Conservation (phyloP, 2,329 filamentous ascomycete species). For the Escovopsis weberi region DNA sequence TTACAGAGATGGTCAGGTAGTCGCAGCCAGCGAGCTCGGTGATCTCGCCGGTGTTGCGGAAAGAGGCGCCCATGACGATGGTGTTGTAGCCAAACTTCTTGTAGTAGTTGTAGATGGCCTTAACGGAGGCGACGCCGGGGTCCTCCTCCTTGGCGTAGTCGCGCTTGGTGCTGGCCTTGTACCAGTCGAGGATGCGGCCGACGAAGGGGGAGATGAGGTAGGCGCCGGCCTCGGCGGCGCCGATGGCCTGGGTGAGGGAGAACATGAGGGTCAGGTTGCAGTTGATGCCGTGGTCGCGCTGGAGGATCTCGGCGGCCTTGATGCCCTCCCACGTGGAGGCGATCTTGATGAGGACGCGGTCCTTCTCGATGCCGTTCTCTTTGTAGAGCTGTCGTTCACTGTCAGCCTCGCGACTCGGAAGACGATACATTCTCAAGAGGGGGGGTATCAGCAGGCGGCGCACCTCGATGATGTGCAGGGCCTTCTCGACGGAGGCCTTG, state of each 20-base stretch:
- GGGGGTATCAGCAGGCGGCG: too few relatives aligned
- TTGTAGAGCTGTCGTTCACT: conserved; percentile 97
- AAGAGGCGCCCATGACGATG: conserved; percentile 98
- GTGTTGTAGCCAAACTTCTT: conserved; percentile 99
- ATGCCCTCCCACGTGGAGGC: conserved; percentile 99
- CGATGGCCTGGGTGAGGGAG: conserved; percentile 87
- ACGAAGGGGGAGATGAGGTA: conserved; percentile 99
- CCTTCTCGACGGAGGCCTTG: conserved; percentile 85
- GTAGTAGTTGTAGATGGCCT: conserved; percentile 99
- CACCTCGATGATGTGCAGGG: conserved; percentile 91
- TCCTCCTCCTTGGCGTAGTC: conserved; percentile 82
- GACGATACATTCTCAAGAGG: too few relatives aligned
- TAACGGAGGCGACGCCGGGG: conserved; percentile 88
- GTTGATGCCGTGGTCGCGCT: conserved; percentile 93
- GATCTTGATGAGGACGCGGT: conserved; percentile 95
- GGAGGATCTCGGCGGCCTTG: conserved; percentile 93
- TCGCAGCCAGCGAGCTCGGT: conserved; percentile 96
- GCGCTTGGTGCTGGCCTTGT: conserved; percentile 92
- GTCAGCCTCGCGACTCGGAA: too few relatives aligned
- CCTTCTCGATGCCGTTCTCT: conserved; percentile 78
- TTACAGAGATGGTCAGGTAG: conserved; percentile 92
- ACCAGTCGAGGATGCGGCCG: conserved; percentile 98
- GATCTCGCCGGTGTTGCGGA: conserved; percentile 93
- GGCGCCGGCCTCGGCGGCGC: conserved; percentile 83
- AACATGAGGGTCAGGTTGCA: conserved; percentile 99